Percentiles rank a stretch among this genome's conserved stretches.
Conservation (phyloP, 805 yeast genomes). For the Kazachstania africana region DNA sequence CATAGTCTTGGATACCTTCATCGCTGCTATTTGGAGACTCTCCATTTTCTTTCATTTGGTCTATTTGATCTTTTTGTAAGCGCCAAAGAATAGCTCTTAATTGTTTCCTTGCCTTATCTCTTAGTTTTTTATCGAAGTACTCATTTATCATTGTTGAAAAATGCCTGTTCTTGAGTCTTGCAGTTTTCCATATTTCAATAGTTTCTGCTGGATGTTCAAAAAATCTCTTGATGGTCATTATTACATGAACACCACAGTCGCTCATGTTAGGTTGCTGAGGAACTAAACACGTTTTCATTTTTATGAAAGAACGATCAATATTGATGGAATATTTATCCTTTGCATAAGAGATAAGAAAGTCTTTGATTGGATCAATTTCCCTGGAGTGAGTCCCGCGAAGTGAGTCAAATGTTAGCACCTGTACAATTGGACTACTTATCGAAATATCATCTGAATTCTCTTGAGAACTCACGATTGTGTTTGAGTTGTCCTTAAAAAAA, state of each 20-base stretch:
- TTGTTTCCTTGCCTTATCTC: conserved; percentile 17
- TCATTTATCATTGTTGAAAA: conserved; percentile 12
- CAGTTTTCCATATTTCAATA: conserved; percentile 35
- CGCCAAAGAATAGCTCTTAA: conserved; percentile 15
- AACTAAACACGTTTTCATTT: conserved; percentile 40
- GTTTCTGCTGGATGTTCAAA: conserved; percentile 38
- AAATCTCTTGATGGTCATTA: conserved; percentile 57
- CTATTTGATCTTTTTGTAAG: conserved; percentile 14
- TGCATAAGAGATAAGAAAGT: conserved; percentile 58
- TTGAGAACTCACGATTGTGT: neutral
- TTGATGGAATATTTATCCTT: conserved; percentile 43
- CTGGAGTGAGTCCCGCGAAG: conserved; percentile 43
- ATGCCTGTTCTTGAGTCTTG: conserved; percentile 10
- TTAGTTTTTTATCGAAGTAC: conserved; percentile 18
- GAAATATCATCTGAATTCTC: conserved; percentile 5
- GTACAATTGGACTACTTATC: conserved; percentile 17
- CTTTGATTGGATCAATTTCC: conserved; percentile 42
- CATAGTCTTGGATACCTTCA: conserved; percentile 6
- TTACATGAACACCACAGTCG: conserved; percentile 91
- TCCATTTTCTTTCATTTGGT: conserved; percentile 3
- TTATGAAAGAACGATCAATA: conserved; percentile 36
- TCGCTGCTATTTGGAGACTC: conserved; percentile 1
- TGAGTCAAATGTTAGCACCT: conserved; percentile 65
- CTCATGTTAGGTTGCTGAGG: conserved; percentile 82
- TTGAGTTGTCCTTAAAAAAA: conserved; percentile 5